These are phyloP conservation scores for Paxillus ammoniavirescens DNA, from an alignment of 768 basidiomycete genomes.

Conservation along the genomic window DNA sequence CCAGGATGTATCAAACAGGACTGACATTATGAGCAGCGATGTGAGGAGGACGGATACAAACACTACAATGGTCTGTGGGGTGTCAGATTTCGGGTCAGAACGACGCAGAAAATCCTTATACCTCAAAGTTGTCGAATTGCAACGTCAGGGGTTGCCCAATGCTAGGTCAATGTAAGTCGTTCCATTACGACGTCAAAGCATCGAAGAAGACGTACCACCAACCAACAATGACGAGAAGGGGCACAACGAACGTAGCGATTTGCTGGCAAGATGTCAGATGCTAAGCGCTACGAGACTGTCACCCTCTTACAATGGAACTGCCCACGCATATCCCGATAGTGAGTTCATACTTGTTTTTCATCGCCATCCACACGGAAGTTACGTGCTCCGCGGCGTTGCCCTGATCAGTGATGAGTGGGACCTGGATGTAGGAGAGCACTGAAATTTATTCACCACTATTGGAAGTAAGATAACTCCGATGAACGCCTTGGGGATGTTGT, in stretches of 20 bases:
- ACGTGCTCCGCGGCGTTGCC: constrained; percentile 86
- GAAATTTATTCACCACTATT: constrained; percentile 61
- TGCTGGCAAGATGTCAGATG: constrained; percentile 45
- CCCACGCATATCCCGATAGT: constrained; percentile 82
- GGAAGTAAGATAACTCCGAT: constrained; percentile 87
- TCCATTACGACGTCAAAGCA: constrained; percentile 6
- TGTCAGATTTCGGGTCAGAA: constrained; percentile 1
- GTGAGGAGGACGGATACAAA: constrained; percentile 89
- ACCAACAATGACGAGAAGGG: constrained; percentile 82
- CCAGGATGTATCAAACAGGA: constrained; percentile 10
- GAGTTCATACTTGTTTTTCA: constrained; percentile 70
- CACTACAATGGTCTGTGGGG: constrained; percentile 66
- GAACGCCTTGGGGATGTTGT: constrained; percentile 79
- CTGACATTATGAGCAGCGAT: constrained; percentile 75
- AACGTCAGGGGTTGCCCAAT: constrained; percentile 71
- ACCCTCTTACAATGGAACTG: constrained; percentile 67
- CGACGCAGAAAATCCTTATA: constrained; percentile 20
- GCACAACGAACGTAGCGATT: constrained; percentile 86
- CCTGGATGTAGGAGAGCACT: neutral
- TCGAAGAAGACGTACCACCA: constrained; percentile 61
- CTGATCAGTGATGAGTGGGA: constrained; percentile 28
- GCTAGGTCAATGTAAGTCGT: constrained; percentile 31
- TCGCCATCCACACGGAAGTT: constrained; percentile 85
- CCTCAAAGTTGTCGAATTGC: constrained; percentile 87
- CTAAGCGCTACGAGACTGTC: neutral